Base-by-base conservation (phyloP, 2,329 filamentous ascomycete genomes). In the Xylariales sp. region DNA sequence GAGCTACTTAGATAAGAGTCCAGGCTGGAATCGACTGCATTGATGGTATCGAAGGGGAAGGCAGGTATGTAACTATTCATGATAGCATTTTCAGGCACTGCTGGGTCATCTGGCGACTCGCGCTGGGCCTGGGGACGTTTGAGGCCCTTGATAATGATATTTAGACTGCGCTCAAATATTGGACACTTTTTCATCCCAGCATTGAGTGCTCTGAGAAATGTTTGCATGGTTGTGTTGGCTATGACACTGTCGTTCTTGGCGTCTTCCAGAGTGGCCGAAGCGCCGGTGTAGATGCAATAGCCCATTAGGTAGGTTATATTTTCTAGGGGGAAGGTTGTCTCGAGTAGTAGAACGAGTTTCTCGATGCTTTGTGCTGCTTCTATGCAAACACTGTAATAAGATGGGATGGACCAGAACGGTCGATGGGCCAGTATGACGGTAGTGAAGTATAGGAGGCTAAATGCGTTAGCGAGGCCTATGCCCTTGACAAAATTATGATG, bases 281-380 rank as follows among this genome's bases (percentile, higher is more conserved):
- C 56, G 7, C 48, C 52, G 5, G 55, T 58, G 35, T 59, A 59
- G 24, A 54, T 50, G 39, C 55, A 58, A 37, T 61, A 61, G 4
- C 49, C 56, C 48, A 58, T 57, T 6, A 60, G 36, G 30, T 60
- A 61, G 3, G 54, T 56, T 11, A 60, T 45, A 10, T 51, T 48
- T 10, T 37, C 37, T 11, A 60, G 46, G 3, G 56, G 53, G 33
- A 54, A 55, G 4, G 54, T 54, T 19, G 37, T 45, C 30, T 61
- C 56, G 6, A 58, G 40, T 0, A 56, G 40, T 0, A 55, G 38
- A 5, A 57, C 31, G 2, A 60, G 45, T 15, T 49, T 51, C 33
- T 56, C 53, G 17, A 58, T 41, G 5, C 33, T 41, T 14, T 56
- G 43, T 5, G 55, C 42, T 4, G 57, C 55, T 4, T 44, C 38